Base-by-base conservation (phyloP, 148 eudicot species). In the Camellia granthamiana region DNA sequence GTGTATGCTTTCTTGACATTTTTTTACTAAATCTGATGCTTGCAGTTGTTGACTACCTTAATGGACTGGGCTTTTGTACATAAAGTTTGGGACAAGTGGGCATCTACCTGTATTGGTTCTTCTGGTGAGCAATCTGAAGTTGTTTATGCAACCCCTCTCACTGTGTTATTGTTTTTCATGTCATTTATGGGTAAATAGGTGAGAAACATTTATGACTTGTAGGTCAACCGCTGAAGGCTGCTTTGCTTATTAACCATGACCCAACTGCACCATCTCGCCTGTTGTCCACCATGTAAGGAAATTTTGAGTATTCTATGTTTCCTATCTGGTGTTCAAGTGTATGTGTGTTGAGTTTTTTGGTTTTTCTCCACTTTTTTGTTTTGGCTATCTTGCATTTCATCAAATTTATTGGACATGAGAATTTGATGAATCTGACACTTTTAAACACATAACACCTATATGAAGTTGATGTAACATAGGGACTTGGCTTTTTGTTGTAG, bases 241-340 rank as follows among this genome's bases (percentile, higher is more conserved):
- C 99, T 80, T 59, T 94, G 75, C 94, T 96, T 78, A 84, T 94
- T 55, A 94, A 91, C 82, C 91, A 90, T 84, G 99, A 91, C 80
- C 99, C 98, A 13, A 87, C 92, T 42, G 99, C 95, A 79, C 99
- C 99, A 7, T 94, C 99, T 70, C 95, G 99, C 51, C 88, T 94
- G 69, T 83, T 92, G 83, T 96, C 99, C 69, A 91, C 94, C 79
- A 92, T 96, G 99, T 96, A 86, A 89, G 89, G 19, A 46, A 21
- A 78, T 44, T 61, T 6, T 15, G 10, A 21, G 18, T 4, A 3
- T 47, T 56, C 16, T 75, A 13, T 54, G 13, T 67, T 44, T 59
- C 15, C 30, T 79, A 2, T 21, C n/a, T 66, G 12, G 18, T 51
- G 47, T 74, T 16, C 14, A 52, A 2, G 60, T 49, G n/a, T 3